Conservation (phyloP, 2,329 filamentous ascomycete genomes). For the Aspergillus tanneri region DNA sequence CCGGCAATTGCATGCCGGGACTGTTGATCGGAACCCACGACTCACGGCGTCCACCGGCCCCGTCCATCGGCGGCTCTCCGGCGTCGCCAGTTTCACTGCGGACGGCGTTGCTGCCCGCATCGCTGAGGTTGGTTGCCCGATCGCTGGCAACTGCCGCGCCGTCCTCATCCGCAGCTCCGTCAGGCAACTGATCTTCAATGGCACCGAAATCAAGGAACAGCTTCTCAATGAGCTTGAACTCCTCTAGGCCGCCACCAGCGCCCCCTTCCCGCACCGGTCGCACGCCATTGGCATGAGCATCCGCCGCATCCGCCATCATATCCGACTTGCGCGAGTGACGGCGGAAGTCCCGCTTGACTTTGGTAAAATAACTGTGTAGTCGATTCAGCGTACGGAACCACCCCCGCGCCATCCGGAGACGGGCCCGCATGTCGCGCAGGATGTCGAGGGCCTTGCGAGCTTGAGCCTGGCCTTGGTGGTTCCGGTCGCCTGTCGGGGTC, state of each 20-base stretch:
- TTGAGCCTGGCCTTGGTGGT: slow-evolving; percentile 33
- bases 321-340: slow-evolving; percentile 36
- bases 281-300: slow-evolving; percentile 29
- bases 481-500: slow-evolving; percentile 25
- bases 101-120: slow-evolving; percentile 43
- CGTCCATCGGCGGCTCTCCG: slow-evolving; percentile 31
- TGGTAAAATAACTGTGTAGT: slow-evolving; percentile 42
- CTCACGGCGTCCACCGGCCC: slow-evolving; percentile 38
- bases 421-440: slow-evolving; percentile 42
- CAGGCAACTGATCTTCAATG: slow-evolving; percentile 41
- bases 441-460: slow-evolving; percentile 40
- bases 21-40: slow-evolving; percentile 45
- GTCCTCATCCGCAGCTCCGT: slow-evolving; percentile 36
- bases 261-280: slow-evolving; percentile 35
- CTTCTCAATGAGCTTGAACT: slow-evolving; percentile 45
- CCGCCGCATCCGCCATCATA: slow-evolving; percentile 29
- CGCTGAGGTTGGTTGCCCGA: slow-evolving; percentile 36
- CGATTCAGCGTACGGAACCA: slow-evolving; percentile 48
- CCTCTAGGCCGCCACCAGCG: slow-evolving; percentile 35
- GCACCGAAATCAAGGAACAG: slow-evolving; percentile 41
- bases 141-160: slow-evolving; percentile 27
- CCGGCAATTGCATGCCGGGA: slow-evolving; percentile 32
- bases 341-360: slow-evolving; percentile 40
- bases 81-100: slow-evolving; percentile 40
- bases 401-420: slow-evolving; percentile 41